These are phyloP conservation scores for Ailanthus altissimus DNA, from an alignment of 345 rosid genomes.

Conservation along the genomic window DNA sequence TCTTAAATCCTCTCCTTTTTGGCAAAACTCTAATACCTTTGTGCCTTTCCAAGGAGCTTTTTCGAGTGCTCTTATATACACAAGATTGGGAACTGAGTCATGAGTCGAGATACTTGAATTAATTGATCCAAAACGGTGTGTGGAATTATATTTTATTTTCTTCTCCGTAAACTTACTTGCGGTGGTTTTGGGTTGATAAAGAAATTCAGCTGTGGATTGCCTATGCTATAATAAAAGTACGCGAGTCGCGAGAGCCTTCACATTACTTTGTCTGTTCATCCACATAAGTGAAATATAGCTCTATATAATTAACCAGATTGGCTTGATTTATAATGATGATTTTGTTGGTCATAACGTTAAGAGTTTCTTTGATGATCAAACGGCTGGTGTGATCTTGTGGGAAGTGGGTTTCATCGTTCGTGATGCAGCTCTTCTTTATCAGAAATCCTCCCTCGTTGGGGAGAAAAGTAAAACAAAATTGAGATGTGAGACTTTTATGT, in stretches of 20 bases:
- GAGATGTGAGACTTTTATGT: background rate
- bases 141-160: background rate
- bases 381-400: background rate
- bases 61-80: background rate
- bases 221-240: background rate
- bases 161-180: too few relatives aligned
- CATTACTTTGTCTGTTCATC: background rate
- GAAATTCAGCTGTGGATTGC: background rate
- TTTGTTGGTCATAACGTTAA: background rate
- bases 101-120: background rate
- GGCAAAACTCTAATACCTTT: background rate
- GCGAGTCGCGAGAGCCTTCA: background rate
- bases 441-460: background rate
- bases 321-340: background rate
- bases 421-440: conserved; percentile 1
- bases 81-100: background rate
- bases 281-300: background rate
- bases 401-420: background rate
- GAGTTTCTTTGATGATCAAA: background rate
- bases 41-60: background rate
- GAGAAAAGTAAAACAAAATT: background rate
- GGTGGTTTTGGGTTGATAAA: background rate
- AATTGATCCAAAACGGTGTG: background rate
- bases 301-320: background rate
- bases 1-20: too few relatives aligned